A percentile compares a stretch with the other conserved stretches of the same genome.
phyloP scores from a whole-genome alignment of 768 basidiomycete genomes.

The Suillus decipiens region DNA sequence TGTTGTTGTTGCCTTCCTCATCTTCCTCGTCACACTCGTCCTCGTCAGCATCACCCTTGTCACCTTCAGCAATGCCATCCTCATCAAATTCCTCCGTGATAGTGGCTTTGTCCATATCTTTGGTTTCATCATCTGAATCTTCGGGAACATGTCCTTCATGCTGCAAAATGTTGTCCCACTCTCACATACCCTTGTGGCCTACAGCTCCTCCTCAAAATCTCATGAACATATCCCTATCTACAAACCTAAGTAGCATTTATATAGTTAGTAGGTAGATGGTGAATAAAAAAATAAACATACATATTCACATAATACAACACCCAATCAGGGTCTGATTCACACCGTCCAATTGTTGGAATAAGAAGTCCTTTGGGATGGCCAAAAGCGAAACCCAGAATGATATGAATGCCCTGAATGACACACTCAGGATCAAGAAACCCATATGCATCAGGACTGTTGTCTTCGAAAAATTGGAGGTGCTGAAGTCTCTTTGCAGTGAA shows the following conservation, averaged over 20 bases:
- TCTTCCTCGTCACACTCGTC: not conserved
- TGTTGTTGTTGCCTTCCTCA: not conserved
- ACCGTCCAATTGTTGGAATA: slow-evolving; percentile 3
- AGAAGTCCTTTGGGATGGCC: slow-evolving; percentile 18
- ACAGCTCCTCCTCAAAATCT: slow-evolving; percentile 28
- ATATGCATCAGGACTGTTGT: slow-evolving; percentile 33
- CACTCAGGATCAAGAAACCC: slow-evolving; percentile 47
- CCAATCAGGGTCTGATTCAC: slow-evolving; percentile 29
- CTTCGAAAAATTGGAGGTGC: slow-evolving; percentile 39
- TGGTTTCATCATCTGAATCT: not conserved
- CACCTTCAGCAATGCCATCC: too few species aligned
- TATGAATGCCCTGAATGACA: slow-evolving; percentile 41
- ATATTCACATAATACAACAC: slow-evolving; percentile 33
- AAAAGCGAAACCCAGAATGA: slow-evolving; percentile 42
- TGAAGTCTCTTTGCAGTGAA: slow-evolving; percentile 33
- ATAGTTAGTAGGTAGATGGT: not conserved
- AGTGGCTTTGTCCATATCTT: not conserved
- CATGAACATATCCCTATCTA: slow-evolving; percentile 37
- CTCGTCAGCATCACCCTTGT: not conserved
- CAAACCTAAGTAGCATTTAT: slow-evolving; percentile 33
- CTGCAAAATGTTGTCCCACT: slow-evolving; percentile 14
- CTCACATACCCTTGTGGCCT: slow-evolving; percentile 26
- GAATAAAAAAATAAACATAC: slow-evolving; percentile 22
- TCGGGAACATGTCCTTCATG: not conserved
- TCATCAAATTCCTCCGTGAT: too few species aligned